Evolutionary conservation across 352 stramenopile species (phyloP).

Genomic region (Phytophthora pistaciae): DNA sequence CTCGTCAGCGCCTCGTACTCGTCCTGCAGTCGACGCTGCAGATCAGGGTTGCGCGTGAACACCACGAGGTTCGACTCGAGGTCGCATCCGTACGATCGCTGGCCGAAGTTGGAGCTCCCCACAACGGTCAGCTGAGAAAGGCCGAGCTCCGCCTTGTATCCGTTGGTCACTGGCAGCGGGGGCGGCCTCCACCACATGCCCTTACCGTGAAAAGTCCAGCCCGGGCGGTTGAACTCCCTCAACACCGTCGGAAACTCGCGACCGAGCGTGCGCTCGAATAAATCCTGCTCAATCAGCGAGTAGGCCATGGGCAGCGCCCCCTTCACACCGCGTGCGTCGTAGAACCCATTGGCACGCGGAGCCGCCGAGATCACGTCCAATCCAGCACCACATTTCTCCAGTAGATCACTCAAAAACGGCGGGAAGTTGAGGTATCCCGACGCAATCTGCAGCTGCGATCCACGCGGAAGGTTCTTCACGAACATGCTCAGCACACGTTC

Average conservation of each 20-base stretch:
- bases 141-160: constrained; percentile 4
- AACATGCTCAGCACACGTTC: constrained; percentile 61
- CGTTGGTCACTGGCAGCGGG: constrained; percentile 5
- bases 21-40: constrained; percentile 54
- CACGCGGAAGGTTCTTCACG: constrained; percentile 49
- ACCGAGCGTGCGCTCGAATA: constrained; percentile 62
- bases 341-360: constrained; percentile 80
- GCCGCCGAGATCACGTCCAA: constrained; percentile 76
- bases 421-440: constrained; percentile 88
- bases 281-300: constrained; percentile 84
- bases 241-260: constrained; percentile 53
- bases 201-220: constrained; percentile 88
- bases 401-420: constrained; percentile 62
- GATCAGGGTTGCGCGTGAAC: constrained; percentile 60
- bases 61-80: constrained; percentile 80
- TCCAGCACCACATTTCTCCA: constrained; percentile 50
- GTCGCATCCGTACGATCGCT: constrained; percentile 79
- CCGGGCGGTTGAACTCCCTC: constrained; percentile 71
- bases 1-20: constrained; percentile 64
- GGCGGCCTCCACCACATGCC: constrained; percentile 82
- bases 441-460: constrained; percentile 66
- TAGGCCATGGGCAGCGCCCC: constrained; percentile 85
- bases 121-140: constrained; percentile 64
- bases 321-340: constrained; percentile 71
- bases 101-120: constrained; percentile 85